Evolutionary conservation across 306 rosid species (phyloP), one percentile per base, ranked within the genome.

Genomic region (Quercus wislizeni): DNA sequence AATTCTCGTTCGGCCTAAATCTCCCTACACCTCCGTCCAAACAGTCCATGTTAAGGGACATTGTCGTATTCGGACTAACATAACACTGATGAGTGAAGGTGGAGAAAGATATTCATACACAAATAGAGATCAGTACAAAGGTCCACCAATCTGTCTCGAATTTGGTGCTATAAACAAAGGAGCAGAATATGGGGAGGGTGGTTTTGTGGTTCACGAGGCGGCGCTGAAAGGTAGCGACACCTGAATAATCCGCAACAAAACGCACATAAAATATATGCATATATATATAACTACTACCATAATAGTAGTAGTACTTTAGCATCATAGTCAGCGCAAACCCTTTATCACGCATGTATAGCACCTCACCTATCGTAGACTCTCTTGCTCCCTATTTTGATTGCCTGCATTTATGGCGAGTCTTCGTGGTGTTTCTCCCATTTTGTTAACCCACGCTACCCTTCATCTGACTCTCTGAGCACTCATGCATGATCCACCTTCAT

Each of bases 71-170:
- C 80, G 58, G 59, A 57, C 64, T 56, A 64, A 9, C 30, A 28
- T 10, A 46, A 15, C 9, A 43, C 1, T 41, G 46, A 58, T 8
- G 17, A 61, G 71, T 15, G 15, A 25, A 12, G 31, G 15, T 41
- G 27, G 18, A 41, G 67, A 41, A 21, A 72, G 18, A 58, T 58
- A 58, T 6, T 8, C 27, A 59, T 21, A 8, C 46, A 41, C 46
- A 8, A 23, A 27, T 55, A 20, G 18, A 23, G 25, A 23, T 28
- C 33, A 62, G 83, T 25, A 69, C 46, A 57, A 54, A 10, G 57
- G 49, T 86, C 79, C 63, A 75, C 73, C 82, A 81, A 81, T 81
- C 78, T 83, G 82, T 82, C 59, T 86, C 73, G 86, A 81, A 71
- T 83, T 83, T 72, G 51, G 82, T 81, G 62, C 28, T 0, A 17